Evolutionary conservation across 2,329 filamentous ascomycete genomes (phyloP), one percentile per base, ranked within the genome.

Genomic region (Colletotrichum costaricense): DNA sequence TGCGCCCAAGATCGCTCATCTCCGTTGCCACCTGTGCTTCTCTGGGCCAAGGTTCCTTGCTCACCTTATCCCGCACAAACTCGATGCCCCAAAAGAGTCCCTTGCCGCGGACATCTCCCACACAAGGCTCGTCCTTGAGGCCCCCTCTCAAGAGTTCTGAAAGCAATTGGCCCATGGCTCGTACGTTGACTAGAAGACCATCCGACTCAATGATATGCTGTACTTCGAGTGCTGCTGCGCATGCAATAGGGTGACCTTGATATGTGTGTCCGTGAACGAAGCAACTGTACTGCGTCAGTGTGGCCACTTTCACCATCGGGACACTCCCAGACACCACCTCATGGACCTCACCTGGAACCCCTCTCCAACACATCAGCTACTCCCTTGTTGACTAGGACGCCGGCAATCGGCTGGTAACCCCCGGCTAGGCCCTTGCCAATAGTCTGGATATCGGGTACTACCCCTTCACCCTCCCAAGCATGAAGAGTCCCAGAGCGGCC

Each of bases 261-360:
- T 84, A 92, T 0, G 90, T 92, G 67, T 92, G 89, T 0, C 90
- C 90, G 75, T 92, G 90, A 4, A 82, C 82, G 76, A 91, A 90
- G 4, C 80, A 81, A 2, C 85, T 85, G 16, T n/a, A 81, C 22
- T 8, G 6, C 22, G 33, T 65, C 22, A 73, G 55, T 26, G 22
- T n/a, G 24, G 26, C n/a, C 16, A 26, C 38, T 46, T 35, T 58
- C 16, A 24, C 24, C 38, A 14, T 22, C 28, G 30, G 35, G 14
- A 72, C 81, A 78, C 30, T 4, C 35, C 33, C 24, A 38, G n/a
- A 59, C 4, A 14, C 14, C 57, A 24, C 19, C 9, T 16, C 30
- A 42, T 49, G 16, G 35, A n/a, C 59, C 63, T 49, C 26, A 72
- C 81, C 80, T 81, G 16, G 84, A 85, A 26, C 87, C 85, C 35